These are phyloP conservation scores for Cercis canadensis DNA, from an alignment of 306 rosid genomes.

Conservation along the genomic window DNA sequence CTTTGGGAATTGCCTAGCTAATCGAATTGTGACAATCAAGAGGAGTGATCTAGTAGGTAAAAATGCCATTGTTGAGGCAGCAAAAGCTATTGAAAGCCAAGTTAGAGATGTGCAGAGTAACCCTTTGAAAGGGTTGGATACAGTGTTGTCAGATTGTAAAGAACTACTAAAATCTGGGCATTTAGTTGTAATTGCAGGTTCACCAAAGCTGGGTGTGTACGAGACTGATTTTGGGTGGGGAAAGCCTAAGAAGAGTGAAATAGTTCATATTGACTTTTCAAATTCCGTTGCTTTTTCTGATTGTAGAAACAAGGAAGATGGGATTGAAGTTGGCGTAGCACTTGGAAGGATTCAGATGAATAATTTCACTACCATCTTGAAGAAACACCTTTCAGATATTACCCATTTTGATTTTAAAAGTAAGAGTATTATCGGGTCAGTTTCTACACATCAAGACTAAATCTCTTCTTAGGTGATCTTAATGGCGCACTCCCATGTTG, in stretches of 20 bases:
- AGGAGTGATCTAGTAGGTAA: constrained; percentile 39
- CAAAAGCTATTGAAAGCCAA: constrained; percentile 36
- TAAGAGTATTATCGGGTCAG: no score
- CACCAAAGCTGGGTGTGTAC: constrained; percentile 28
- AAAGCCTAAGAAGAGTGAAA: constrained; percentile 26
- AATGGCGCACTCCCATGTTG: no score
- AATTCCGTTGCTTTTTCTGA: neutral
- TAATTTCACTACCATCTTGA: no score
- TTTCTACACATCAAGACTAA: no score
- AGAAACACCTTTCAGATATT: no score
- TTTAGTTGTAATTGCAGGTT: constrained; percentile 8
- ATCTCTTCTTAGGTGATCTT: no score
- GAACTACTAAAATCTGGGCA: neutral
- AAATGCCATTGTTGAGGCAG: constrained; percentile 41
- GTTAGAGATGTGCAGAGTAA: constrained; percentile 30
- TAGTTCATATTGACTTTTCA: constrained; percentile 29
- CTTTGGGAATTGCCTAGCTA: constrained; percentile 46
- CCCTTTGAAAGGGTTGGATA: constrained; percentile 33
- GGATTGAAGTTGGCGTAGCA: constrained; percentile 31
- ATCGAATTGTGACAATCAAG: neutral
- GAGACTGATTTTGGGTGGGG: constrained; percentile 43
- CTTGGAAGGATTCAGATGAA: neutral
- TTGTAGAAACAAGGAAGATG: neutral
- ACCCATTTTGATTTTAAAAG: no score
- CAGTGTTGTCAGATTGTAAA: neutral